A percentile compares a stretch with the other conserved stretches of the same genome.
Conservation (phyloP, 768 basidiomycete genomes). For the Mrakia frigida region DNA sequence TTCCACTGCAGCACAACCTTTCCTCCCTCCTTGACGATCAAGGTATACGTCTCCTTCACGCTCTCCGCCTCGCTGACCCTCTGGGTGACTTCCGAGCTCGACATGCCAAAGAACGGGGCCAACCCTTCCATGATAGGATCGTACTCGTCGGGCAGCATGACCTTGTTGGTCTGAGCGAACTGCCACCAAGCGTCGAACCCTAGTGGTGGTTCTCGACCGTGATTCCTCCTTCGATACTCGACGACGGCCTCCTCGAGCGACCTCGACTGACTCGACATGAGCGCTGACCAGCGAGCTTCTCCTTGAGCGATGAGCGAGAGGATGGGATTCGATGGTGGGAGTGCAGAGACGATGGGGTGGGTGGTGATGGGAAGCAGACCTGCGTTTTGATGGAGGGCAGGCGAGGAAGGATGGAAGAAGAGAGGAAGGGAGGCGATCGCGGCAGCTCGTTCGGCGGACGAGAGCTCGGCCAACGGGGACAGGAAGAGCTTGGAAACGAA, state of each 20-base stretch:
- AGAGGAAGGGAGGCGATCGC: background rate
- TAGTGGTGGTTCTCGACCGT: slow-evolving; percentile 64
- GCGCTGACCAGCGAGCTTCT: slow-evolving; percentile 61
- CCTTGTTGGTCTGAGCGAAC: slow-evolving; percentile 40
- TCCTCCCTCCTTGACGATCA: slow-evolving; percentile 42
- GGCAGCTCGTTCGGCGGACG: slow-evolving; percentile 17
- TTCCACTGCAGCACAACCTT: slow-evolving; percentile 46
- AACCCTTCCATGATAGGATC: slow-evolving; percentile 41
- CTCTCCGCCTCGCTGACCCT: slow-evolving; percentile 42
- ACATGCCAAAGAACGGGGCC: slow-evolving; percentile 43
- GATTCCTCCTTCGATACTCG: slow-evolving; percentile 76
- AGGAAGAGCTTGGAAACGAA: slow-evolving; percentile 23
- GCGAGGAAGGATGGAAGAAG: background rate
- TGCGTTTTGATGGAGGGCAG: too few relatives aligned
- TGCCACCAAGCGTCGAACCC: slow-evolving; percentile 64
- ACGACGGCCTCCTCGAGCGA: slow-evolving; percentile 69
- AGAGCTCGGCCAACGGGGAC: slow-evolving; percentile 28
- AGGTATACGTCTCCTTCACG: slow-evolving; percentile 44
- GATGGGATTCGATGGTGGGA: slow-evolving; percentile 61
- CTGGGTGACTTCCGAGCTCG: slow-evolving; percentile 39
- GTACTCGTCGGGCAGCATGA: slow-evolving; percentile 45
- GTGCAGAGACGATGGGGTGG: background rate
- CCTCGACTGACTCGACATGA: slow-evolving; percentile 69
- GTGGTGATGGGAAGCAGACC: background rate
- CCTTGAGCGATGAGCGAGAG: slow-evolving; percentile 76